Evolutionary conservation across 768 basidiomycete species (phyloP).

Genomic region (Coprinopsis strossmayeri): DNA sequence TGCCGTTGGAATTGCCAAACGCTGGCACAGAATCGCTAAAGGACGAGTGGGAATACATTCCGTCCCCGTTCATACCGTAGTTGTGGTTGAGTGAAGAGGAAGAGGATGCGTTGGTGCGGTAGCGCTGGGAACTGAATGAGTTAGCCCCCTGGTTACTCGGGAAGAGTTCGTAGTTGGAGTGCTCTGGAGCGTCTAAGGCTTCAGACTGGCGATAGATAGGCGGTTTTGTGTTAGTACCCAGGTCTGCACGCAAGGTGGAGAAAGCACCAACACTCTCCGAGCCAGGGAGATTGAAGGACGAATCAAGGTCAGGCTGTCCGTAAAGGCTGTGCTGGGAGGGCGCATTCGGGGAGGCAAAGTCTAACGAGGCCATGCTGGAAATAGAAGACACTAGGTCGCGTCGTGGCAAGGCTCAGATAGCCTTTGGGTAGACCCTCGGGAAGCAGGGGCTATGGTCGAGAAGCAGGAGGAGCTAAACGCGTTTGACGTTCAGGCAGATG

Average conservation of each 20-base stretch:
- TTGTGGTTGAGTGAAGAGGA: constrained; percentile 58
- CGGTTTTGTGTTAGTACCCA: constrained; percentile 1
- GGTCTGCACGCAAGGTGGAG: constrained; percentile 25
- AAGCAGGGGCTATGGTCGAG: constrained; percentile 14
- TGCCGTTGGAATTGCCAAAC: constrained; percentile 44
- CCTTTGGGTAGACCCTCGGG: too few relatives aligned
- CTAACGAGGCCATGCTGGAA: constrained; percentile 32
- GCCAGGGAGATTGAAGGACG: constrained; percentile 34
- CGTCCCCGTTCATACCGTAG: constrained; percentile 48
- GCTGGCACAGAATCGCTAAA: constrained; percentile 57
- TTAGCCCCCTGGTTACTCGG: constrained; percentile 32
- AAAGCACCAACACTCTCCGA: constrained; percentile 27
- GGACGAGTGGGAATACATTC: constrained; percentile 50
- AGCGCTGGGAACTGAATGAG: constrained; percentile 52
- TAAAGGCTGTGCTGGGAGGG: constrained; percentile 47
- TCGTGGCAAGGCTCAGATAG: too few relatives aligned
- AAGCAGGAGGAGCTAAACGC: not conserved
- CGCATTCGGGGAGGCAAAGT: constrained; percentile 35
- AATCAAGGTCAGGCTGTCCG: constrained; percentile 51
- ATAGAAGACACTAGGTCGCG: too few relatives aligned
- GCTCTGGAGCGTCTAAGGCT: constrained; percentile 47
- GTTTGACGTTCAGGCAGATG: not conserved
- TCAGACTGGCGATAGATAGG: constrained; percentile 38
- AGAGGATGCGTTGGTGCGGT: constrained; percentile 67
- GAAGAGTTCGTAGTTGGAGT: constrained; percentile 61